These are phyloP conservation scores for Salix purpurea DNA, from an alignment of 345 rosid species.

Conservation along the genomic window DNA sequence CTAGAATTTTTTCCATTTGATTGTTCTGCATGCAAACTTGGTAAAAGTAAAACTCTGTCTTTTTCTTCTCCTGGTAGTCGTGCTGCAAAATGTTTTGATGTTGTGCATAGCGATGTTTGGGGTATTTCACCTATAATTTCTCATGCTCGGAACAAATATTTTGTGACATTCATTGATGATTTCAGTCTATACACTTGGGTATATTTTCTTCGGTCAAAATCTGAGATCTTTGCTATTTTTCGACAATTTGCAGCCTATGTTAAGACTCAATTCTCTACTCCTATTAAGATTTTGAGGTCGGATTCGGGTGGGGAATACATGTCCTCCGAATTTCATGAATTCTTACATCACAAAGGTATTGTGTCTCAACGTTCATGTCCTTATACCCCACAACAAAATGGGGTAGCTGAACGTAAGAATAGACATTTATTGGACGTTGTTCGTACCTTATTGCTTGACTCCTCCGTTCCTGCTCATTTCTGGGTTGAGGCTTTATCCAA, in stretches of 20 bases:
- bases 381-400: not conserved
- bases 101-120: not conserved
- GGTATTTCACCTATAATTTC: not conserved
- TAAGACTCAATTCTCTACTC: not conserved
- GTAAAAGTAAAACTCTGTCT: not conserved
- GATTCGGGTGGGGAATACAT: not conserved
- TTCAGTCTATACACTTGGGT: not conserved
- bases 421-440: not conserved
- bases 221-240: not conserved
- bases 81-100: not conserved
- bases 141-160: not conserved
- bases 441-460: not conserved
- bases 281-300: not conserved
- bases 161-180: not conserved
- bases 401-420: not conserved
- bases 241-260: not conserved
- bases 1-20: not conserved
- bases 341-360: not conserved
- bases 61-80: not conserved
- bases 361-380: not conserved
- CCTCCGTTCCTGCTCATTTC: too few species aligned
- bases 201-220: not conserved
- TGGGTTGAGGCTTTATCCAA: not conserved
- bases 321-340: not conserved
- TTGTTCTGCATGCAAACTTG: not conserved